These are phyloP conservation scores for Bipolaris sorokiniana DNA, from an alignment of 2,329 filamentous ascomycete species.

Conservation along the genomic window DNA sequence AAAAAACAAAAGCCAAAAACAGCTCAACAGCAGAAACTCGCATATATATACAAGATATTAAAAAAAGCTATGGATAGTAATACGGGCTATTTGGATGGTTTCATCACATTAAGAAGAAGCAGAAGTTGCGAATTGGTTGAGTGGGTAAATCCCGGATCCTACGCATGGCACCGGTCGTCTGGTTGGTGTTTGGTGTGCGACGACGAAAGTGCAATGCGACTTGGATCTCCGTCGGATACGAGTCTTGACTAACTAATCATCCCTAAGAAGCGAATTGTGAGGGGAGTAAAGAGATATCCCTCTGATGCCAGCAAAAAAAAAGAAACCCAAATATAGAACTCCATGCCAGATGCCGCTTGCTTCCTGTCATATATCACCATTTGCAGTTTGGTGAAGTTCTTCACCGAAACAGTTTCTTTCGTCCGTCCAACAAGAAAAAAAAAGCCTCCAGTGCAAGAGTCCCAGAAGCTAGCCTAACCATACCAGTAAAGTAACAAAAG, in stretches of 20 bases:
- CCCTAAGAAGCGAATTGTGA: constrained; percentile 41
- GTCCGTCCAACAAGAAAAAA: constrained; percentile 9
- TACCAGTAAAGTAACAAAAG: constrained; percentile 40
- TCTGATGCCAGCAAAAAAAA: constrained; percentile 27
- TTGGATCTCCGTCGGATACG: constrained; percentile 46
- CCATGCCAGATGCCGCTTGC: constrained; percentile 30
- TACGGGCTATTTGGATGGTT: background rate
- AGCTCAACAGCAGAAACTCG: background rate
- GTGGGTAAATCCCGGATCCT: constrained; percentile 49
- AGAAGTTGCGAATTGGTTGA: constrained; percentile 22
- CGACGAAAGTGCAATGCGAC: background rate
- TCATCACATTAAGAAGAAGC: constrained; percentile 5
- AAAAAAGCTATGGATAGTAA: background rate
- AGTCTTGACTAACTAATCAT: constrained; percentile 52
- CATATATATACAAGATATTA: background rate
- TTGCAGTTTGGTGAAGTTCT: constrained; percentile 24
- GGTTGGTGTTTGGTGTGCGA: background rate
- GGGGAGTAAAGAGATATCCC: constrained; percentile 19
- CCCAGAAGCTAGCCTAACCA: constrained; percentile 19
- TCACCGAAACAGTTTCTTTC: constrained; percentile 36
- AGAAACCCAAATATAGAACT: constrained; percentile 22
- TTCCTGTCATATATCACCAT: constrained; percentile 24
- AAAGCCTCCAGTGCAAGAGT: constrained; percentile 20
- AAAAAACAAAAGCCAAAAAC: background rate
- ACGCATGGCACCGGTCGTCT: constrained; percentile 14